Evolutionary conservation across 164 flowering plant genomes (phyloP).

Genomic region (Paratinospora sagittata): DNA sequence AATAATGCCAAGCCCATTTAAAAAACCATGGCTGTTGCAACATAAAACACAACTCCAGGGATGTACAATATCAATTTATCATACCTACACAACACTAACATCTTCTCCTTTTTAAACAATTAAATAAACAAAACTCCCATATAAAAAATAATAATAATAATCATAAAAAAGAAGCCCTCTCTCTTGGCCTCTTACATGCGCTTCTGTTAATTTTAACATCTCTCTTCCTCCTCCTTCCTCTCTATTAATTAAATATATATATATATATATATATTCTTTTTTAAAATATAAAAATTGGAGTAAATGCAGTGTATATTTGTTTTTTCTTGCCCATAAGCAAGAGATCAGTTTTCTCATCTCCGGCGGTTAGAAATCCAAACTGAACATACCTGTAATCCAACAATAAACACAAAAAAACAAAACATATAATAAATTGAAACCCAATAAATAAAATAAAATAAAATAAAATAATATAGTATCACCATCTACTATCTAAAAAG

Average conservation of each 20-base stretch:
- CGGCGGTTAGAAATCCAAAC: conserved; percentile 43
- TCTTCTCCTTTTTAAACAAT: conserved; percentile 6
- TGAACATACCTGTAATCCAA: conserved; percentile 26
- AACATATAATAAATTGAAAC: background rate
- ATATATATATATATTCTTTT: too few species aligned
- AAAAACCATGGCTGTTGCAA: conserved; percentile 1
- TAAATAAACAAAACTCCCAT: conserved; percentile 5
- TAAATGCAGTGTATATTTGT: conserved; percentile 25
- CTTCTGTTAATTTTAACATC: conserved; percentile 23
- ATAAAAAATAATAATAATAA: conserved; percentile 54
- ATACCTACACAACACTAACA: background rate
- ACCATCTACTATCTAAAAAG: too few species aligned
- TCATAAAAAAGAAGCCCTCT: conserved; percentile 33
- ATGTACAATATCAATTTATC: conserved; percentile 28
- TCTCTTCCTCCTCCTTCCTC: too few species aligned
- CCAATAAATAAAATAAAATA: too few species aligned
- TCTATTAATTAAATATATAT: too few species aligned
- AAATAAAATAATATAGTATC: too few species aligned
- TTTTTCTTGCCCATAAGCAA: conserved; percentile 12
- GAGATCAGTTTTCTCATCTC: conserved; percentile 18
- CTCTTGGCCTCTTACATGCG: conserved; percentile 53
- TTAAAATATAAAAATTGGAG: conserved; percentile 20
- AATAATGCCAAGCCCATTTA: background rate
- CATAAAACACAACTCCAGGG: background rate
- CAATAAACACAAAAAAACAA: background rate